Percentiles rank a stretch among this genome's conserved stretches.
These are phyloP conservation scores for Phyllosticta paracitricarpa DNA, from an alignment of 2,329 filamentous ascomycete species.

Conservation along the genomic window DNA sequence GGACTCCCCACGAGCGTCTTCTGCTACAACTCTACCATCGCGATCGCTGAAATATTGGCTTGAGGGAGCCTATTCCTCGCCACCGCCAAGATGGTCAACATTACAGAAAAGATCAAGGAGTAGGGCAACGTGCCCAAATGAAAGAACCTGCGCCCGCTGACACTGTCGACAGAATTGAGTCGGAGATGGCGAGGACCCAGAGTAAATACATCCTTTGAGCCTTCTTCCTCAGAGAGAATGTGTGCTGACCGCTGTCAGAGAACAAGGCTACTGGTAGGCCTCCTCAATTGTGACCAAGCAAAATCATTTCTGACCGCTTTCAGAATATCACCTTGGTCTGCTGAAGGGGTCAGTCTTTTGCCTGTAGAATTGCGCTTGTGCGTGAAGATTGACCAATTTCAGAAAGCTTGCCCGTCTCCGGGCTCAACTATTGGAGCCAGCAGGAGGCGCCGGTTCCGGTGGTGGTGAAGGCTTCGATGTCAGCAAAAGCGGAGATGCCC, in stretches of 20 bases:
- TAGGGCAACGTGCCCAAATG: constrained; percentile 37
- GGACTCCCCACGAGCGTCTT: neutral
- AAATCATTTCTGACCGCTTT: constrained; percentile 28
- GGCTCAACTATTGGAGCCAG: constrained; percentile 88
- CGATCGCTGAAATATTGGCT: neutral
- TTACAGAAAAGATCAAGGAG: constrained; percentile 99
- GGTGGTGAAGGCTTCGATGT: constrained; percentile 79
- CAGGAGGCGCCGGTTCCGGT: constrained; percentile 64
- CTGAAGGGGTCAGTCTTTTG: constrained; percentile 68
- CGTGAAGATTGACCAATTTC: neutral
- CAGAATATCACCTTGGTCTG: constrained; percentile 96
- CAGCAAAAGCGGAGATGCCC: constrained; percentile 89
- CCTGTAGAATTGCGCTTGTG: constrained; percentile 14
- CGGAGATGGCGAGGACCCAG: constrained; percentile 98
- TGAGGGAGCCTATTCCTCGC: constrained; percentile 5
- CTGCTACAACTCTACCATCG: neutral
- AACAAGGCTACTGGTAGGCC: constrained; percentile 94
- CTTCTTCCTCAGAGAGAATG: neutral
- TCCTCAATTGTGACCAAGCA: constrained; percentile 6
- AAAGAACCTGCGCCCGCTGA: neutral
- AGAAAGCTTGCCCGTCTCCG: constrained; percentile 93
- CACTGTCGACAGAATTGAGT: constrained; percentile 62
- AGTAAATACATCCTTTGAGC: constrained; percentile 49
- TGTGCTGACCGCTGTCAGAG: constrained; percentile 49
- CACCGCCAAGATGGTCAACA: constrained; percentile 75